Conservation (phyloP, 306 rosid species). For the Cyclanthera cordifolia region DNA sequence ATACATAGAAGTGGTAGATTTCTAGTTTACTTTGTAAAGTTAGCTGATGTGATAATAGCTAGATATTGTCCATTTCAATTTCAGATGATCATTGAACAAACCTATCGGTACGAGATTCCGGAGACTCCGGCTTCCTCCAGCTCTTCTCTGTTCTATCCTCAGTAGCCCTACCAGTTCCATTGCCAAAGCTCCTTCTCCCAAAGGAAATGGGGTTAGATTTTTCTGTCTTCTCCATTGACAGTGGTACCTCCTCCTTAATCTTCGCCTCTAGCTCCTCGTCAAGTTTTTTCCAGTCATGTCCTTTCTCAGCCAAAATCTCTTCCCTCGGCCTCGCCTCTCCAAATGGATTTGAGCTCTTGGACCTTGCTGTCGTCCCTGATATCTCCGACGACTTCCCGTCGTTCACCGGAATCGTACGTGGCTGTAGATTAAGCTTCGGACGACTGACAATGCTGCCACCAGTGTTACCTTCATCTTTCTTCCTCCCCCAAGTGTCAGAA, state of each 20-base stretch:
- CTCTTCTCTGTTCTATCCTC: slow-evolving; percentile 42
- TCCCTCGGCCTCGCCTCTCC: slow-evolving; percentile 93
- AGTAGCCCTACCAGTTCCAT: slow-evolving; percentile 25
- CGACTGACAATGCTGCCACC: slow-evolving; percentile 23
- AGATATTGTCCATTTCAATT: background rate
- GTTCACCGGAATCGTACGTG: slow-evolving; percentile 32
- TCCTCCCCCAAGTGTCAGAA: slow-evolving; percentile 37
- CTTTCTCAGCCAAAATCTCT: slow-evolving; percentile 87
- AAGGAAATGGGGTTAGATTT: slow-evolving; percentile 16
- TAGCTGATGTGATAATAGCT: background rate
- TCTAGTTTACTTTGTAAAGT: background rate
- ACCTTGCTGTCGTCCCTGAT: slow-evolving; percentile 23
- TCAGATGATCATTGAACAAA: background rate
- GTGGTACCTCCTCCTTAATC: slow-evolving; percentile 38
- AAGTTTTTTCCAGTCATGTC: slow-evolving; percentile 83
- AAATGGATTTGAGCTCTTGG: slow-evolving; percentile 54
- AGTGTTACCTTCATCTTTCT: slow-evolving; percentile 20
- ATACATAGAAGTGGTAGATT: background rate
- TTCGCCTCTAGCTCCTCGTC: slow-evolving; percentile 65
- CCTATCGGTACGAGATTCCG: slow-evolving; percentile 29
- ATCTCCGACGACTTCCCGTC: background rate
- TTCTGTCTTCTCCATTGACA: slow-evolving; percentile 15
- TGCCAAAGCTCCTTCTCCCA: slow-evolving; percentile 50
- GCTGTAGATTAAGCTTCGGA: slow-evolving; percentile 74
- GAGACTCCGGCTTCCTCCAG: slow-evolving; percentile 54